Percentiles rank a stretch among this genome's conserved stretches.
phyloP scores from a whole-genome alignment of 2,329 filamentous ascomycete genomes.

The Aspergillus costaricaensis region DNA sequence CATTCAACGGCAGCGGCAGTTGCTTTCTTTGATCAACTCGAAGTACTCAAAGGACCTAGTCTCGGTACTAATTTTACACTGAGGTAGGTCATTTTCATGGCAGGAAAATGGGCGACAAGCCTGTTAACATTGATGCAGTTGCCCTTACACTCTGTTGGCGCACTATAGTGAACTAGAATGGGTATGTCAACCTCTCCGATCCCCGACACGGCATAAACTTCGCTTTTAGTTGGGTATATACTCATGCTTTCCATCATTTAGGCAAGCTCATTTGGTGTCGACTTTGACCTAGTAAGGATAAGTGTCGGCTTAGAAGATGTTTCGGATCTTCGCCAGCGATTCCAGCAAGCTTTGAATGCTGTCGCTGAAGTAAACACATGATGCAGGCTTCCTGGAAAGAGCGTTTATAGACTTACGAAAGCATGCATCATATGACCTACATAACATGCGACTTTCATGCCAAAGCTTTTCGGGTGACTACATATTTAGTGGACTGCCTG shows the following conservation, averaged over 20 bases:
- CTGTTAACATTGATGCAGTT: slow-evolving; percentile 49
- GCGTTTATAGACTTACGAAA: no score
- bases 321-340: slow-evolving; percentile 62
- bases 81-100: slow-evolving; percentile 44
- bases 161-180: slow-evolving; percentile 93
- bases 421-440: no score
- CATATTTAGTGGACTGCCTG: no score
- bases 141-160: slow-evolving; percentile 86
- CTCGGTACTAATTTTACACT: slow-evolving; percentile 96
- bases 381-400: slow-evolving; percentile 21
- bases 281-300: slow-evolving; percentile 76
- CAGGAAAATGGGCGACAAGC: neutral
- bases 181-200: slow-evolving; percentile 50
- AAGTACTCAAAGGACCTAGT: slow-evolving; percentile 91
- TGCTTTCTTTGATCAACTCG: slow-evolving; percentile 80
- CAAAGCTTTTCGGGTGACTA: neutral
- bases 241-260: slow-evolving; percentile 24
- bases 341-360: slow-evolving; percentile 69
- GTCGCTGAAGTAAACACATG: slow-evolving; percentile 35
- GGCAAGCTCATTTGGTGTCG: slow-evolving; percentile 76
- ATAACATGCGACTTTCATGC: no score
- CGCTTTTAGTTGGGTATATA: slow-evolving; percentile 1
- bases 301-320: slow-evolving; percentile 88
- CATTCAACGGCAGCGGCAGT: slow-evolving; percentile 68
- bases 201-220: neutral